Percentiles rank a stretch among this genome's conserved stretches.
phyloP scores from a whole-genome alignment of 257 asterid species.

The Solanum lycopersicoides region DNA sequence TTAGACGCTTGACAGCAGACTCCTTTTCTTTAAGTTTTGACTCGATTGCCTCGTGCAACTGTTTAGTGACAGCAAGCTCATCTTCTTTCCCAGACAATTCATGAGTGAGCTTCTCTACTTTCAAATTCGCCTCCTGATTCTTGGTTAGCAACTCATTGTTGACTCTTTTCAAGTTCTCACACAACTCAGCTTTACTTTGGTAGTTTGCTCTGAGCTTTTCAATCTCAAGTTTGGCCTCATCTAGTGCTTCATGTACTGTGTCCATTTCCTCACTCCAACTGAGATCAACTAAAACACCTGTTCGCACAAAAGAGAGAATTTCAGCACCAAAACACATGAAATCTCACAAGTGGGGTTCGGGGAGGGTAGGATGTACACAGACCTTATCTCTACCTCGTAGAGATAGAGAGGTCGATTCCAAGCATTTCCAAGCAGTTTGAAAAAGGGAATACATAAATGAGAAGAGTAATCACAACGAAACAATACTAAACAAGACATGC shows the following conservation, averaged over 20 bases:
- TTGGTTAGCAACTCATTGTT: slow-evolving; percentile 48
- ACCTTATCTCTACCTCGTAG: neutral
- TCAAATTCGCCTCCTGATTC: slow-evolving; percentile 43
- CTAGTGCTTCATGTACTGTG: slow-evolving; percentile 51
- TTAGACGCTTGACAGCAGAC: slow-evolving; percentile 35
- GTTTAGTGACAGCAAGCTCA: slow-evolving; percentile 27
- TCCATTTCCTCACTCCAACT: slow-evolving; percentile 36
- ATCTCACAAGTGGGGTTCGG: neutral
- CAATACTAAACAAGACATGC: neutral
- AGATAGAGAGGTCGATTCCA: neutral
- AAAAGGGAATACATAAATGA: neutral
- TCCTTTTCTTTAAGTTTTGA: slow-evolving; percentile 47
- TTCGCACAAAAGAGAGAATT: neutral
- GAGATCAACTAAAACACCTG: slow-evolving; percentile 5
- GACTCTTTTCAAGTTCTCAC: slow-evolving; percentile 55
- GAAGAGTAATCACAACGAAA: neutral
- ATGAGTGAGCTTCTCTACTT: slow-evolving; percentile 41
- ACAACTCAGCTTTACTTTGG: slow-evolving; percentile 34
- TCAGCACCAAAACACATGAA: neutral
- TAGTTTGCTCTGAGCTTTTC: slow-evolving; percentile 46
- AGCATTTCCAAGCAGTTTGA: neutral
- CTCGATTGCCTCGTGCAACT: slow-evolving; percentile 34
- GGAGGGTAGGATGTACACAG: neutral
- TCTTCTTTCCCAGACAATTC: slow-evolving; percentile 40
- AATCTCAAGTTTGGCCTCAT: slow-evolving; percentile 60